Conservation (phyloP, 371 early-diverging fungal species). For the Mucor lusitanicus region DNA sequence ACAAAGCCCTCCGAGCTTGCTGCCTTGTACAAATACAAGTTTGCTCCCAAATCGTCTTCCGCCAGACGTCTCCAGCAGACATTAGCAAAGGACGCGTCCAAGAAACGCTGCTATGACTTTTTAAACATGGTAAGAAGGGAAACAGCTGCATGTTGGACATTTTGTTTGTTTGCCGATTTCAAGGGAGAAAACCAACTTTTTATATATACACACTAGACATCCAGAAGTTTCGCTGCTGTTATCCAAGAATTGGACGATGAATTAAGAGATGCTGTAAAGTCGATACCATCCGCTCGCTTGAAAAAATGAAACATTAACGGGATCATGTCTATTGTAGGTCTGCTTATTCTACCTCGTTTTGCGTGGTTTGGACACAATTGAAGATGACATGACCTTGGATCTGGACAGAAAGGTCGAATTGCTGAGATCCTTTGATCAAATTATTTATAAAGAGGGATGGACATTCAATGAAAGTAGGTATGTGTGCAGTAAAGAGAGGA, state of each 20-base stretch:
- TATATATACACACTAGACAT: constrained; percentile 55
- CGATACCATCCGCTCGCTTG: neutral
- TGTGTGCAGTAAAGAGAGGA: neutral
- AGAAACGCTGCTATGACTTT: constrained; percentile 85
- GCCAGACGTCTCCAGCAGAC: constrained; percentile 48
- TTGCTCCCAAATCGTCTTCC: constrained; percentile 59
- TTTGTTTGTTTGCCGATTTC: neutral
- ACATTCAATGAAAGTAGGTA: constrained; percentile 76
- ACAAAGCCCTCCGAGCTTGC: constrained; percentile 85
- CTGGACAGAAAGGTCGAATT: constrained; percentile 75
- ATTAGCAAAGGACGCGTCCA: constrained; percentile 55
- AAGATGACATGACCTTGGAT: constrained; percentile 95
- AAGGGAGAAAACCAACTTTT: neutral
- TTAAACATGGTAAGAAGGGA: constrained; percentile 61
- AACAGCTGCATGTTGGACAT: neutral
- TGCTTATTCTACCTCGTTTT: constrained; percentile 94
- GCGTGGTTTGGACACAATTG: constrained; percentile 96
- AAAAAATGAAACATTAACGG: neutral
- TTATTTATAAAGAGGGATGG: constrained; percentile 84
- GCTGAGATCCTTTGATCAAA: constrained; percentile 79
- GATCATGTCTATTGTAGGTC: constrained; percentile 34
- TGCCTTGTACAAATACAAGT: constrained; percentile 79
- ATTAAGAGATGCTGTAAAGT: constrained; percentile 77
- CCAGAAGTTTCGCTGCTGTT: constrained; percentile 95
- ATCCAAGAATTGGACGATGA: constrained; percentile 91